Evolutionary conservation across 345 rosid species (phyloP), one percentile per base, ranked within the genome.

Genomic region (Brassica cretica): DNA sequence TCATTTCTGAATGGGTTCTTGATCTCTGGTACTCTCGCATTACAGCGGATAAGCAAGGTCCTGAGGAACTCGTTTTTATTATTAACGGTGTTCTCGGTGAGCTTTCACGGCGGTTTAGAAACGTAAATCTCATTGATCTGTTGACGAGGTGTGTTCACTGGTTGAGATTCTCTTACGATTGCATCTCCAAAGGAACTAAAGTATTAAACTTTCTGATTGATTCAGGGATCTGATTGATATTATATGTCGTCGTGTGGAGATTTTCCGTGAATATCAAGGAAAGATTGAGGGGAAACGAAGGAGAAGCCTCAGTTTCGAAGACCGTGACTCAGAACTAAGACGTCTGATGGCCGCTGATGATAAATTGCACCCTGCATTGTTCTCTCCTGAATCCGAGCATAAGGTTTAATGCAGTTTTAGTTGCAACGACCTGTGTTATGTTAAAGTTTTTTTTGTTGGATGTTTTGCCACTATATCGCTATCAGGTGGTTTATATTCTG

Each of bases 331-430:
- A 72, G 94, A 88, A 84, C 78, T 93, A 60, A 85, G 80, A 73
- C 87, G 72, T 55, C 61, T 96, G 78, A 81, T 96, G 84, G 93
- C 96, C 72, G 55, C 81, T 1, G 91, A 91, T 77, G 85, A 88
- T 83, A 93, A 89, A 86, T 87, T 96, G 86, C 99, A 91, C 80
- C 99, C 98, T 69, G 99, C 98, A 75, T 82, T 96, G 72, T 96
- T 90, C 84, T 96, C 96, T 71, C 75, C 87, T 79, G 95, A 89
- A 75, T 93, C 98, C 18, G 98, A 93, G 87, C 98, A 96, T 81
- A 93, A 90, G 99, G 99, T 96, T 75, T 32, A 59, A 61, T 73
- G 58, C 30, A 37, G 77, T 70, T 27, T 78, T 69, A 15, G 74
- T 73, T 78, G 74, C 19, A 14, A 56, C 1, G 33, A 27, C 19